A percentile compares a stretch with the other conserved stretches of the same genome.
phyloP scores from a whole-genome alignment of 1,284 basidiomycete species.

The Serendipita sp. region DNA sequence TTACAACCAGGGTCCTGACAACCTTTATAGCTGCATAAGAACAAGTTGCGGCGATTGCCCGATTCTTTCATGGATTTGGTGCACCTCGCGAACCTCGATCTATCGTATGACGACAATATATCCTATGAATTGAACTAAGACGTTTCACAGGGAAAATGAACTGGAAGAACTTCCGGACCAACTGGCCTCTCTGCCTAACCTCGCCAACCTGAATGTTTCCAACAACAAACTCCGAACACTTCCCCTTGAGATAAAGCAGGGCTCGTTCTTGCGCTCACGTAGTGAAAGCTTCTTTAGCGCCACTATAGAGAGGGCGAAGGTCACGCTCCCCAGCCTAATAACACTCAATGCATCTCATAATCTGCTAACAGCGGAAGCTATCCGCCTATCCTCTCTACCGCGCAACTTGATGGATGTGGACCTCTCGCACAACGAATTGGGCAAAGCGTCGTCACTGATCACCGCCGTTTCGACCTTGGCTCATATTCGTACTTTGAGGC shows the following conservation, averaged over 20 bases:
- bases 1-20: not conserved
- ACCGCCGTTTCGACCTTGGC: not conserved
- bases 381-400: slow-evolving; percentile 26
- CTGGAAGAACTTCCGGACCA: slow-evolving; percentile 45
- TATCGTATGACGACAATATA: not conserved
- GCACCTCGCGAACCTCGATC: slow-evolving; percentile 17
- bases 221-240: slow-evolving; percentile 48
- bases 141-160: slow-evolving; percentile 44
- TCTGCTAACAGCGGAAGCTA: slow-evolving; percentile 34
- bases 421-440: slow-evolving; percentile 29
- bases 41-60: slow-evolving; percentile 46
- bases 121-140: not conserved
- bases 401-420: slow-evolving; percentile 22
- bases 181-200: slow-evolving; percentile 50
- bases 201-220: slow-evolving; percentile 51
- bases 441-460: slow-evolving; percentile 10
- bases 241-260: slow-evolving; percentile 27
- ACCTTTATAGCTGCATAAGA: slow-evolving; percentile 48
- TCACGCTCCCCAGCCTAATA: slow-evolving; percentile 47
- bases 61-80: slow-evolving; percentile 49
- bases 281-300: slow-evolving; percentile 45
- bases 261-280: slow-evolving; percentile 13
- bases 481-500: slow-evolving; percentile 59
- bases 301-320: slow-evolving; percentile 38
- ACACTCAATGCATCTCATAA: slow-evolving; percentile 51